Percentiles rank a stretch among this genome's conserved stretches.
phyloP scores from a whole-genome alignment of 129 eudicot genomes.

The Lactuca saligna region DNA sequence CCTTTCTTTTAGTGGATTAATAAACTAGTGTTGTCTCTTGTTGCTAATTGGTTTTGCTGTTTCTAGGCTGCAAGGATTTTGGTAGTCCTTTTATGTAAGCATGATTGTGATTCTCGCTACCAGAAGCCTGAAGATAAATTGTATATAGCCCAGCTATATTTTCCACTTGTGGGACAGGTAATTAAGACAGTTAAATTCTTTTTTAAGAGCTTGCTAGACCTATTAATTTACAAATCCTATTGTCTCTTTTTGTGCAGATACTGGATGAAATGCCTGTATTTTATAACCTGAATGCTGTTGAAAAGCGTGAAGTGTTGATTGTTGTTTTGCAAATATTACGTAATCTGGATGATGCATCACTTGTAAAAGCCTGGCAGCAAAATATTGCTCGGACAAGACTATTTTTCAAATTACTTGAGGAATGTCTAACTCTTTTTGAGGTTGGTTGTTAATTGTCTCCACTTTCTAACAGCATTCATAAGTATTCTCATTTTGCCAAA shows the following conservation, averaged over 20 bases:
- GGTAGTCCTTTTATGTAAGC: constrained; percentile 96
- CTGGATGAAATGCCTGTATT: constrained; percentile 99
- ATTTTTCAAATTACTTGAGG: constrained; percentile 92
- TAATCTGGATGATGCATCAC: constrained; percentile 91
- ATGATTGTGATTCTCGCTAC: constrained; percentile 92
- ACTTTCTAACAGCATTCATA: neutral
- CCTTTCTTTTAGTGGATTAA: constrained; percentile 3
- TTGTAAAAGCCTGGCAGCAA: constrained; percentile 94
- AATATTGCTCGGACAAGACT: constrained; percentile 92
- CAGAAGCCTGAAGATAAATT: constrained; percentile 97
- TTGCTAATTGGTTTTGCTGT: constrained; percentile 21
- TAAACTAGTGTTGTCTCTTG: constrained; percentile 2
- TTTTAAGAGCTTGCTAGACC: neutral
- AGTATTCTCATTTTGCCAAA: neutral
- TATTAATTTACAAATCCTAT: constrained; percentile 12
- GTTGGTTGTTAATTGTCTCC: constrained; percentile 51
- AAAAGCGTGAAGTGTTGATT: constrained; percentile 92
- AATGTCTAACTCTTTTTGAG: constrained; percentile 89
- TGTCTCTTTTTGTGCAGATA: constrained; percentile 50
- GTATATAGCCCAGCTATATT: constrained; percentile 91
- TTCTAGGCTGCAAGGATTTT: constrained; percentile 87
- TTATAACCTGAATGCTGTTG: constrained; percentile 87
- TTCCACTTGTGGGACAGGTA: constrained; percentile 98
- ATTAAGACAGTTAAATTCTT: constrained; percentile 3
- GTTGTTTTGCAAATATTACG: constrained; percentile 88